Evolutionary conservation across 257 asterid genomes (phyloP), one percentile per base, ranked within the genome.

Genomic region (Cruciata laevipes): DNA sequence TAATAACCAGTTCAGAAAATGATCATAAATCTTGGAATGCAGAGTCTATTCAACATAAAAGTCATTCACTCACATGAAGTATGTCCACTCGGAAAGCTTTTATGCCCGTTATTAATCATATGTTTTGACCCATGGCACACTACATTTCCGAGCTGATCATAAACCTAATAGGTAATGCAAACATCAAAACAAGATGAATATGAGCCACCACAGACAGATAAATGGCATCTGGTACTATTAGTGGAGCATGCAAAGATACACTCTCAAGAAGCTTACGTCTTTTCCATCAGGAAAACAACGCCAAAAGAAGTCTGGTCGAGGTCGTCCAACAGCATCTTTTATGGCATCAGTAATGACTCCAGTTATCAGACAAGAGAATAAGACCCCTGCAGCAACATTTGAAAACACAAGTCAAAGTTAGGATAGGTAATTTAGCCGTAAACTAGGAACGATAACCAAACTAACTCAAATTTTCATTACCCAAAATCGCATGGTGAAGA

Each of bases 261-360:
- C 67, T 64, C 67, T 32, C 72, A 65, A 61, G 69, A 67, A 72
- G 59, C 95, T 69, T 73, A 85, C 97, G 68, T 86, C 97, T 65
- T 74, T 82, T 63, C 97, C 97, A 82, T 88, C 95, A 13, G 97
- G 97, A 78, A 88, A 90, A 83, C 97, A 90, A 69, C 96, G 85
- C 97, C 97, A 90, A 63, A 90, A 90, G 84, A 88, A 90, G 80
- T 88, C 87, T n/a, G 97, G 97, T 61, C 96, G 88, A 75, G 97
- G 97, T 51, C 89, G 86, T 65, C 97, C 97, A 53, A 88, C 96
- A 65, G 95, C 86, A 74, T 79, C 83, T 83, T 91, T 88, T 71
- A 86, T 79, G 60, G 87, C 87, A 69, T 74, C 86, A 32, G 95
- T 88, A 65, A 88, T 66, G 35, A 91, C 96, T 25, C 78, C 95